Percentiles rank a stretch among this genome's conserved stretches.
Evolutionary conservation across 129 eudicot species (phyloP).

Genomic region (Escallonia herrerae): DNA sequence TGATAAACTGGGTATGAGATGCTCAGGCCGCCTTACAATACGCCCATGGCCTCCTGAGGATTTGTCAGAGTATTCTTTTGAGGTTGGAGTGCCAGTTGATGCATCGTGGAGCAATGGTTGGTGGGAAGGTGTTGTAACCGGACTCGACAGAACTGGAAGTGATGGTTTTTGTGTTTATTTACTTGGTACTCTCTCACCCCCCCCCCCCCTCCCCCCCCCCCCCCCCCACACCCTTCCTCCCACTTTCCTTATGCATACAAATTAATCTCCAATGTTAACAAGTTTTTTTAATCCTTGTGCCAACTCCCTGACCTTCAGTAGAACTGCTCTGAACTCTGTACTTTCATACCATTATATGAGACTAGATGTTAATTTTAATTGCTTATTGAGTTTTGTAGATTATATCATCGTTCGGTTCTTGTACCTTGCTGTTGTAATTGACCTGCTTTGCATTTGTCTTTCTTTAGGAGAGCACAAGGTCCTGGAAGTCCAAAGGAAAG

Average conservation of each 20-base stretch:
- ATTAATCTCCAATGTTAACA: background rate
- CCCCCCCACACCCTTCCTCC: no score
- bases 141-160: constrained; percentile 13
- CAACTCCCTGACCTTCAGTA: background rate
- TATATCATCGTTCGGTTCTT: background rate
- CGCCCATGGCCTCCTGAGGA: constrained; percentile 50
- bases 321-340: background rate
- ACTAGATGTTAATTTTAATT: background rate
- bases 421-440: background rate
- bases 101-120: constrained; percentile 64
- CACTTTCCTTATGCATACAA: no score
- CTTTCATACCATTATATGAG: background rate
- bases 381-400: background rate
- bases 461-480: constrained; percentile 39
- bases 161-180: constrained; percentile 37
- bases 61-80: constrained; percentile 17
- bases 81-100: constrained; percentile 56
- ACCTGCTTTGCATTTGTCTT: background rate
- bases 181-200: constrained; percentile 43
- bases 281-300: background rate
- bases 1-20: constrained; percentile 47
- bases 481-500: constrained; percentile 14
- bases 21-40: constrained; percentile 35
- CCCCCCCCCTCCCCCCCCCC: no score
- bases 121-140: constrained; percentile 67